Base-by-base conservation (phyloP, 305 asterid species). In the Euphrasia arctica region DNA sequence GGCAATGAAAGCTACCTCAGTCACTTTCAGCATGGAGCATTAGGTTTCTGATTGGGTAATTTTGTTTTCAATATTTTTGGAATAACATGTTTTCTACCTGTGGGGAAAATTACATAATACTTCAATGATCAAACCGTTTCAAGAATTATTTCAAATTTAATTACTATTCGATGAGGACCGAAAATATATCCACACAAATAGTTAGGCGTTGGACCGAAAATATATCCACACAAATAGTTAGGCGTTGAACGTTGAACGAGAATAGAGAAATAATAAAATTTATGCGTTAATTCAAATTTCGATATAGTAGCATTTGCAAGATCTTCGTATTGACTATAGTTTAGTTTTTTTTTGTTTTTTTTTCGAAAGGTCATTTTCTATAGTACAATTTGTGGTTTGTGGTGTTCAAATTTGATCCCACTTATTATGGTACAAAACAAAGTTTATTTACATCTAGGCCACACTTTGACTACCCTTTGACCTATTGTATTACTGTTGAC, bases 1-100 rank as follows among this genome's bases (percentile, higher is more conserved):
- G 69, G 66, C 78, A 65, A 47, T 69, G 74, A 74, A 74, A 74
- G 68, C 71, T 51, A 52, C 78, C 51, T 56, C 28, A 28, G 47
- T 68, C 74, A 34, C 32, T 68, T 34, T 63, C 34, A 62, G 50
- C 39, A 58, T 70, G 50, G 49, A 57, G 22, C 60, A 49, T 9
- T 34, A 34, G 67, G 34, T 63, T 50, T 31, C 14, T 63, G 48
- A n/a, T 13, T 27, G 34, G 67, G 12, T 58, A 49, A 67, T 18
- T 32, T 45, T 58, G 58, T 43, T 14, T 54, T 59, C 66, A 49
- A 22, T 60, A 1, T 34, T 49, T 68, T 39, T 50, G 72, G 72
- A 22, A 68, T 22, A 64, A 11, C 69, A 64, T 64, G 60, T 50
- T 51, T 51, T 50, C 11, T 4, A 13, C 14, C 5, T 28, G 3